Evolutionary conservation across 768 basidiomycete species (phyloP).

Genomic region (Lepiota venenata): DNA sequence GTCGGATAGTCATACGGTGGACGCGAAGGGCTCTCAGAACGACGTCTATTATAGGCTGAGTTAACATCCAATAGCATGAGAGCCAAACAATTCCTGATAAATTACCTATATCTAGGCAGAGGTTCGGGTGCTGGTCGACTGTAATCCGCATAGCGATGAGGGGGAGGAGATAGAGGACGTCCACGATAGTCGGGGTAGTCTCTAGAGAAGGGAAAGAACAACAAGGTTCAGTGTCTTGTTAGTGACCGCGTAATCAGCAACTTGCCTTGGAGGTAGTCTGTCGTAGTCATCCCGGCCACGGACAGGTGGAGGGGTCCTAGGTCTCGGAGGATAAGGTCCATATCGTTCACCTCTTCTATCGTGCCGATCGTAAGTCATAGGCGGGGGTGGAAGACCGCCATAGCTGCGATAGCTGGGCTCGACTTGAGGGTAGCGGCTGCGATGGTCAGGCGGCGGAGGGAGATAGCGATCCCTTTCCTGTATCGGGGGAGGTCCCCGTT

Average conservation of each 20-base stretch:
- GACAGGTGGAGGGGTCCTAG: constrained; percentile 46
- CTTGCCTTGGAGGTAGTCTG: constrained; percentile 54
- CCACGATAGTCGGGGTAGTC: constrained; percentile 59
- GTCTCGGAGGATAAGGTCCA: constrained; percentile 39
- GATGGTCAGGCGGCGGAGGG: constrained; percentile 47
- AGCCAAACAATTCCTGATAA: neutral
- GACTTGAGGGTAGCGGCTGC: constrained; percentile 56
- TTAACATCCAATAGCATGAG: constrained; percentile 1
- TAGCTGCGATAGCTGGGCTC: constrained; percentile 50
- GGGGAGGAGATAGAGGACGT: constrained; percentile 50
- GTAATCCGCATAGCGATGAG: constrained; percentile 45
- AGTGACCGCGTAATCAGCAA: constrained; percentile 5
- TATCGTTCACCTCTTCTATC: constrained; percentile 55
- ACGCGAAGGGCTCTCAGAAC: constrained; percentile 66
- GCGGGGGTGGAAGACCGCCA: constrained; percentile 44
- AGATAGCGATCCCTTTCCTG: constrained; percentile 50
- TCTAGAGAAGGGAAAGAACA: constrained; percentile 25
- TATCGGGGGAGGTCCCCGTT: constrained; percentile 41
- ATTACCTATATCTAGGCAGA: constrained; percentile 45
- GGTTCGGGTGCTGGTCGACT: constrained; percentile 45
- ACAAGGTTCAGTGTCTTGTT: constrained; percentile 6
- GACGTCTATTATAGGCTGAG: constrained; percentile 62
- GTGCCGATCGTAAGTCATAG: constrained; percentile 58
- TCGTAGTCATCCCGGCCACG: constrained; percentile 65
- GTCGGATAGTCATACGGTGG: constrained; percentile 51